Percentiles rank a stretch among this genome's conserved stretches.
These are phyloP conservation scores for Phycomyces nitens DNA, from an alignment of 192 early-diverging fungal genomes.

Conservation along the genomic window DNA sequence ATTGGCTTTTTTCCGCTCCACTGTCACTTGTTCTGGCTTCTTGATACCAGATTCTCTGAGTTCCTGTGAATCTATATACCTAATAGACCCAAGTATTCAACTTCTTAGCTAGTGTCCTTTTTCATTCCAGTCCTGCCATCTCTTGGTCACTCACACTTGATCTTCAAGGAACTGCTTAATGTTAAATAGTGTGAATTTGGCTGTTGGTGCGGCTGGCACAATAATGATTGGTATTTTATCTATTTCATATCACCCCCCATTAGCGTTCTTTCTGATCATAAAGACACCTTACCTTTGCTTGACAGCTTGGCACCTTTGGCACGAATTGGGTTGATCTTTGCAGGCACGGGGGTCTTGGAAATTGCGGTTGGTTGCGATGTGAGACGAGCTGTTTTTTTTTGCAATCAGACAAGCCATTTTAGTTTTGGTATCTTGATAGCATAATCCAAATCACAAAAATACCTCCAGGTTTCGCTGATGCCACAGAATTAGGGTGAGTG, in stretches of 20 bases:
- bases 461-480: constrained; percentile 11
- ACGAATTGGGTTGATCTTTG: background rate
- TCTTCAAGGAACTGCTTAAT: constrained; percentile 80
- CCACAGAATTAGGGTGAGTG: background rate
- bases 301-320: background rate
- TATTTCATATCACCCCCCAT: constrained; percentile 11
- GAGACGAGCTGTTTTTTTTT: no score
- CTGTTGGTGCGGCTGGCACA: constrained; percentile 81
- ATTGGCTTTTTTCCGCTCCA: constrained; percentile 60
- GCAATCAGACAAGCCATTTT: no score
- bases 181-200: constrained; percentile 86
- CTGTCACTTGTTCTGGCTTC: constrained; percentile 61
- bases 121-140: background rate
- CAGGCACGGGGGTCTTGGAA: background rate
- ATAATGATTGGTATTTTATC: constrained; percentile 80
- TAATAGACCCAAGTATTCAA: constrained; percentile 11
- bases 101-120: background rate
- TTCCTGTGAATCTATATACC: constrained; percentile 62
- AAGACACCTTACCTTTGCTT: background rate
- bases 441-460: background rate
- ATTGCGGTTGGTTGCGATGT: background rate
- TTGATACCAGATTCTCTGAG: constrained; percentile 57
- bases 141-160: constrained; percentile 48
- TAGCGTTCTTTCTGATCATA: no score
- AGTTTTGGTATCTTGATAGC: background rate